Evolutionary conservation across 2,329 filamentous ascomycete genomes (phyloP), one percentile per base, ranked within the genome.

Genomic region (Grosmannia huntii): DNA sequence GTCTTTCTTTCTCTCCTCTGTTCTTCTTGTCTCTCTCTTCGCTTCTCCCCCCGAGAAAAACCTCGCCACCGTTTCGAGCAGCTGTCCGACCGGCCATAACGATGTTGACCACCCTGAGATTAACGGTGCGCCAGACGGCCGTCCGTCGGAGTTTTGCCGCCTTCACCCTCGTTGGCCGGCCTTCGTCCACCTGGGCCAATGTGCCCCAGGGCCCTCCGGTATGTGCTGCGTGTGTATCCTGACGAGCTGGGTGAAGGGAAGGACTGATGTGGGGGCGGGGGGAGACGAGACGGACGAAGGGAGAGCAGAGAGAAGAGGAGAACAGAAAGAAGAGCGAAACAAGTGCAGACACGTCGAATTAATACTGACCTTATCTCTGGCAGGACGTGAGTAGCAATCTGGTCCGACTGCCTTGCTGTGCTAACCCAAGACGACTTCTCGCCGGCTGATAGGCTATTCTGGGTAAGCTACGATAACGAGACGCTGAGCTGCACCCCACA

Each of bases 181-280:
- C 85, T 67, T 85, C 83, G 66, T 96, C 90, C 61, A 89, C 87
- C 65, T 97, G 92, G 91, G 83, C 89, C 69, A 87, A 88, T 68
- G 90, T 97, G 58, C 86, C 89, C 65, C 89, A 96, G 76, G 92
- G 92, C 64, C 92, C 92, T 82, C 91, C 92, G 70, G 90, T 94
- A 83, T 75, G 87, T 82, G 16, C 19, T 28, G 28, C 7, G 28
- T 28, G 28, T 28, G 28, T 54, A 33, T 23, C 44, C n/a, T 6
- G 44, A 10, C 44, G 44, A 23, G 38, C 5, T 21, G 21, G 48
- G 16, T 14, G 14, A 23, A 5, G 48, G 14, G 11, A 21, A 48
- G 7, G 46, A 21, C n/a, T 25, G 46, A 48, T 52, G 49, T 16
- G 49, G 49, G 49, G 27, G 27, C 31, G 49, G 49, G 27, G 49